Percentiles rank a stretch among this genome's conserved stretches.
Evolutionary conservation across 306 rosid genomes (phyloP).

Genomic region (Abrus pulchellus): DNA sequence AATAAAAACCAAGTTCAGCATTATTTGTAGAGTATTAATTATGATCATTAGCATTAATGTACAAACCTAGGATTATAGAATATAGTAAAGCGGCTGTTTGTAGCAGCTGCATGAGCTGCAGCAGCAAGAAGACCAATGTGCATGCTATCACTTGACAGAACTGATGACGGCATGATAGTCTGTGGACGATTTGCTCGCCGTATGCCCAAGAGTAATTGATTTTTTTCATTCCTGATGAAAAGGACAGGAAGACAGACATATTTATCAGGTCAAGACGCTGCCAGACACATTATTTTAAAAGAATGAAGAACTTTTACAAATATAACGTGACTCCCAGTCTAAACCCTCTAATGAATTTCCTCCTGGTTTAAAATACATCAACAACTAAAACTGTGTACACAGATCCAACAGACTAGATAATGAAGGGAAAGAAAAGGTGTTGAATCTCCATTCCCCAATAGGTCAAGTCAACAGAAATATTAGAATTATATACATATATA

Average conservation of each 20-base stretch:
- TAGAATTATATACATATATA: slow-evolving; percentile 44
- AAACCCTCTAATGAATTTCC: neutral
- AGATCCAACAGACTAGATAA: neutral
- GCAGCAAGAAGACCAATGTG: slow-evolving; percentile 92
- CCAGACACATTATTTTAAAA: slow-evolving; percentile 1
- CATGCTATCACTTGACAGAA: slow-evolving; percentile 85
- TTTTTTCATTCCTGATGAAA: slow-evolving; percentile 69
- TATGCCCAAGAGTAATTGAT: slow-evolving; percentile 71
- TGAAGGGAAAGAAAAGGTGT: neutral
- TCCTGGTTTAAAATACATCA: neutral
- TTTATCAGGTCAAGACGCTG: slow-evolving; percentile 13
- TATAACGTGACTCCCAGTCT: slow-evolving; percentile 1
- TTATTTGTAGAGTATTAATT: slow-evolving; percentile 12
- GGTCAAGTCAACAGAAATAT: slow-evolving; percentile 24
- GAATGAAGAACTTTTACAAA: neutral
- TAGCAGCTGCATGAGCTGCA: slow-evolving; percentile 82
- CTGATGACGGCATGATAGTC: slow-evolving; percentile 80
- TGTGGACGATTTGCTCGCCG: slow-evolving; percentile 78
- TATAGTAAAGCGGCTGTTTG: slow-evolving; percentile 75
- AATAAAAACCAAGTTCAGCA: slow-evolving; percentile 2
- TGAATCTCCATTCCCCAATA: neutral
- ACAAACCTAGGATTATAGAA: slow-evolving; percentile 73
- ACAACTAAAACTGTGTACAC: neutral
- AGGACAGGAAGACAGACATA: neutral
- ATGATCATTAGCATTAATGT: slow-evolving; percentile 24